phyloP scores from a whole-genome alignment of 352 stramenopile genomes.

The Phytophthora aleatoria region DNA sequence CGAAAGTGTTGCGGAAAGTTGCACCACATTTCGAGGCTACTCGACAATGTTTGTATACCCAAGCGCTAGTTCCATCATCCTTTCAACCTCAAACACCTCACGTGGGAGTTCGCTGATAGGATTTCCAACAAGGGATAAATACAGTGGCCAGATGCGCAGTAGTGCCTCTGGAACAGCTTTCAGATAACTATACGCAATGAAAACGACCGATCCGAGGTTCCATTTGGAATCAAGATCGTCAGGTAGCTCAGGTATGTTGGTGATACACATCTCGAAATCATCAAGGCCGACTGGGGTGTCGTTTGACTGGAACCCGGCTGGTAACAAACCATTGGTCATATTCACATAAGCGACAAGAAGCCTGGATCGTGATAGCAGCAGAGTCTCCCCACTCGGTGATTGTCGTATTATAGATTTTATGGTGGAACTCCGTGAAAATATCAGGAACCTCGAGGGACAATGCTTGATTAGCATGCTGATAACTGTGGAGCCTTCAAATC shows the following conservation, averaged over 20 bases:
- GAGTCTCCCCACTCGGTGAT: neutral
- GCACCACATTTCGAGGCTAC: neutral
- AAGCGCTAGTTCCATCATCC: conserved; percentile 4
- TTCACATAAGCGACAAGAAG: conserved; percentile 9
- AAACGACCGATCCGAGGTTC: neutral
- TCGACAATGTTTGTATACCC: conserved; percentile 5
- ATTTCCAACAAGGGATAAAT: conserved; percentile 4
- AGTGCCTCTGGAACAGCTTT: neutral
- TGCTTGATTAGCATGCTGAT: conserved; percentile 35
- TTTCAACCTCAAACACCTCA: conserved; percentile 2
- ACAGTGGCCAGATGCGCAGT: neutral
- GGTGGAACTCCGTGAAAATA: conserved; percentile 4
- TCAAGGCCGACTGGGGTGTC: neutral
- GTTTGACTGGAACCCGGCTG: neutral
- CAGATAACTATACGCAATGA: neutral
- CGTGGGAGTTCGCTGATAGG: neutral
- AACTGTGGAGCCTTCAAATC: conserved; percentile 30
- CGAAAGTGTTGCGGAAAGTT: neutral
- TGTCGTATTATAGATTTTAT: conserved; percentile 9
- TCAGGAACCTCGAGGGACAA: conserved; percentile 18
- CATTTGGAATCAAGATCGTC: conserved; percentile 6
- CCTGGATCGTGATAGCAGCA: conserved; percentile 7
- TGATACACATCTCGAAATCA: conserved; percentile 7
- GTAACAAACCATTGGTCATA: conserved; percentile 1
- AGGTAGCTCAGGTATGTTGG: conserved; percentile 1